These are phyloP conservation scores for Fusarium pseudocircinatum DNA, from an alignment of 2,329 filamentous ascomycete genomes.

Conservation along the genomic window DNA sequence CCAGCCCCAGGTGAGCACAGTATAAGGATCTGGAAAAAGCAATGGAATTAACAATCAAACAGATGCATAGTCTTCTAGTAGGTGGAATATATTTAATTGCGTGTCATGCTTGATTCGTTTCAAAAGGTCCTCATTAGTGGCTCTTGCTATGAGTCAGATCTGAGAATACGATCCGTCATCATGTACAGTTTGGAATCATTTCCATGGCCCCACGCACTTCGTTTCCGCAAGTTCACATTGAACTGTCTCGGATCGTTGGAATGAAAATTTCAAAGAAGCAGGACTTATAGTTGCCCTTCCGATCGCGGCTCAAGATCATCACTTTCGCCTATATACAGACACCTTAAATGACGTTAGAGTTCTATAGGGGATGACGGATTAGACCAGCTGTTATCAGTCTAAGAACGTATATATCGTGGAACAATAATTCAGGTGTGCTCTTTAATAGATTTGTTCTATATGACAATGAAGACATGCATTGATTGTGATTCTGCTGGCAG, in stretches of 20 bases:
- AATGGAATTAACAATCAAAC: not conserved
- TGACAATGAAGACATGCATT: not conserved
- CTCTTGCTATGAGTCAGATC: not conserved
- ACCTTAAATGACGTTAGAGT: not conserved
- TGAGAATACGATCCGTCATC: not conserved
- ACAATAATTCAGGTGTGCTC: not conserved
- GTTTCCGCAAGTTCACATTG: not conserved
- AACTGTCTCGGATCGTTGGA: not conserved
- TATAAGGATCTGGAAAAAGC: too few species aligned
- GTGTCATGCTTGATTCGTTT: not conserved
- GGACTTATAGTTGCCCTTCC: not conserved
- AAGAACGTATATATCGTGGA: not conserved
- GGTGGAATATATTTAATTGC: not conserved
- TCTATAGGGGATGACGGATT: not conserved
- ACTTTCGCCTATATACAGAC: not conserved
- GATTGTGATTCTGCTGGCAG: not conserved
- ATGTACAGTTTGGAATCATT: slow-evolving; percentile 9
- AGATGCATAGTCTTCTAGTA: not conserved
- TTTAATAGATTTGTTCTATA: not conserved
- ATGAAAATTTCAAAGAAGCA: not conserved
- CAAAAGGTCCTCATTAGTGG: not conserved
- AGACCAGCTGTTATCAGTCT: not conserved
- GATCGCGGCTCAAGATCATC: not conserved
- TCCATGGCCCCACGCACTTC: not conserved
- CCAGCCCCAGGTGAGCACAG: not conserved